Base-by-base conservation (phyloP, 805 yeast species). In the Blastobotrys robertii region DNA sequence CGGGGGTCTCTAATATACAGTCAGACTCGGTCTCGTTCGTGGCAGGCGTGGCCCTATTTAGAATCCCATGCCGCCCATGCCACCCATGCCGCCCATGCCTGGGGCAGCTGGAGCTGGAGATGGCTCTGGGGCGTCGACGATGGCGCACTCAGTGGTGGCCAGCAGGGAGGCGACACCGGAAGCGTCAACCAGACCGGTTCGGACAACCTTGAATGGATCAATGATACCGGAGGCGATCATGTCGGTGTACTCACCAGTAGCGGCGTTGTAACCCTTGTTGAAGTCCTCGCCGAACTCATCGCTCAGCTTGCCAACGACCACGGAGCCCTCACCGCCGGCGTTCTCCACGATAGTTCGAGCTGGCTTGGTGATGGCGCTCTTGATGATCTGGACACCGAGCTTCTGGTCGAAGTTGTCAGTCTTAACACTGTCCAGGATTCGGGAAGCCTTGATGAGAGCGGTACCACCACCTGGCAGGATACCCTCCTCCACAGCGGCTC, bases 401-500 rank as follows among this genome's bases (percentile, higher is more conserved):
- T 84, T 84, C 70, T 88, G 96, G 72, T 92, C 97, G 60, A 92
- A 92, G 79, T 92, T 92, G 30, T 73, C 82, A 49, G 84, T 76
- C 65, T 78, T 72, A 50, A 84, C 79, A 15, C 65, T 70, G 51
- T 78, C 86, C 58, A 92, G 74, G 49, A 79, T 65, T 56, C 77
- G 73, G 42, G 94, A 76, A 41, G 97, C 97, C 76, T 92, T 92
- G 59, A 86, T 75, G 61, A 92, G 75, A 45, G 98, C 98, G 53
- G 97, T 86, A 70, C 98, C 98, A 66, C 98, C 98, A 72, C 98
- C 98, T 62, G 98, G 98, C 54, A 92, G 76, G 62, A 92, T 87
- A 70, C 98, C 98, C 69, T 86, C 95, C 69, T 90, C 90, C 51
- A 92, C 95, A 52, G 98, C 98, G 46, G 98, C 97, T 69, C 97